Evolutionary conservation across 2,329 filamentous ascomycete genomes (phyloP).

Genomic region (Laburnicola sp.): DNA sequence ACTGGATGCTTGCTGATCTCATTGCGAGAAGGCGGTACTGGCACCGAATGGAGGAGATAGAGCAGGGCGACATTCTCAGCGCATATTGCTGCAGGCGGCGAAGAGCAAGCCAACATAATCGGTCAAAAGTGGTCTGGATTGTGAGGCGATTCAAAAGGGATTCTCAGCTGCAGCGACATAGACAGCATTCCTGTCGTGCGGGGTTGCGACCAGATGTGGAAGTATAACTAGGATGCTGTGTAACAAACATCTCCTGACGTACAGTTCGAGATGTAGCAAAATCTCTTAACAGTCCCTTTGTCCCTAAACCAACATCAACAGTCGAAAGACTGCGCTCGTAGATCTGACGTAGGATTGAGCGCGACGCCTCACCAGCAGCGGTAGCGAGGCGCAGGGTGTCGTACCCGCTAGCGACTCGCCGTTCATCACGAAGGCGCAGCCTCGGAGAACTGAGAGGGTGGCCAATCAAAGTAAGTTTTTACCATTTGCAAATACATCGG

Average conservation of each 20-base stretch:
- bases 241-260: neutral
- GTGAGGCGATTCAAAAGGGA: neutral
- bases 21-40: conserved; percentile 4
- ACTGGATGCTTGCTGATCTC: neutral
- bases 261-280: no score
- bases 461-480: no score
- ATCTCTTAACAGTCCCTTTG: no score
- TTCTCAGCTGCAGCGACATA: neutral
- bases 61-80: conserved; percentile 12
- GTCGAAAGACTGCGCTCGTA: no score
- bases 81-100: neutral
- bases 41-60: conserved; percentile 7
- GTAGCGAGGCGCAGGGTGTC: neutral
- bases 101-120: neutral
- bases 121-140: neutral
- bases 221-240: neutral
- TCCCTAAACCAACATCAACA: no score
- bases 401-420: neutral
- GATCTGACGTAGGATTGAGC: no score
- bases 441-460: no score
- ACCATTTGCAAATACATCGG: neutral
- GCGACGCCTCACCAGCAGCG: neutral
- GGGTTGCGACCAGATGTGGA: neutral
- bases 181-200: neutral
- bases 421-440: neutral